phyloP scores from a whole-genome alignment of 1,284 basidiomycete species.

The Trichosporon faecale region DNA sequence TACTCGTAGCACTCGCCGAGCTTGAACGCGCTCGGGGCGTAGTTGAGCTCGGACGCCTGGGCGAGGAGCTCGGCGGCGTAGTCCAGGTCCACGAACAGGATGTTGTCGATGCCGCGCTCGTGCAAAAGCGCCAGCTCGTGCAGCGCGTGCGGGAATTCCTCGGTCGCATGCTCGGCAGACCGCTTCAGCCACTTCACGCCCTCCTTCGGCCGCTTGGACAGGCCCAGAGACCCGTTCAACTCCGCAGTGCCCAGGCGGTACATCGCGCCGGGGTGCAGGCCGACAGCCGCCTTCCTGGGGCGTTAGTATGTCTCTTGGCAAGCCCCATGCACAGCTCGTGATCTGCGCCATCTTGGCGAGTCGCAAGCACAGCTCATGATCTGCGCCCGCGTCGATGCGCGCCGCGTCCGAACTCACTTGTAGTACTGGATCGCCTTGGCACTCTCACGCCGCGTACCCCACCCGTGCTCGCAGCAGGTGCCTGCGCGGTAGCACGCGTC shows the following conservation, averaged over 20 bases:
- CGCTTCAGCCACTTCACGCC: slow-evolving; percentile 98
- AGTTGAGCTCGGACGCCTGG: slow-evolving; percentile 90
- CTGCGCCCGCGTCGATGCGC: neutral
- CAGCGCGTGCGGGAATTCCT: slow-evolving; percentile 92
- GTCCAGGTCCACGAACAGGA: slow-evolving; percentile 92
- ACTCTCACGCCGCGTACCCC: slow-evolving; percentile 90
- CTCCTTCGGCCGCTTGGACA: slow-evolving; percentile 83
- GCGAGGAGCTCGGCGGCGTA: slow-evolving; percentile 93
- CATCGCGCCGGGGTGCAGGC: slow-evolving; percentile 90
- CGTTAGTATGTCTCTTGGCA: neutral
- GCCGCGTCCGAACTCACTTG: slow-evolving; percentile 55
- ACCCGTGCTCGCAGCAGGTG: slow-evolving; percentile 97
- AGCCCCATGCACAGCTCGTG: neutral
- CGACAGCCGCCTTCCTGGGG: slow-evolving; percentile 78
- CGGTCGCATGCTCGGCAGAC: slow-evolving; percentile 87
- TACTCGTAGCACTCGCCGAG: slow-evolving; percentile 99
- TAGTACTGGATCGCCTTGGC: slow-evolving; percentile 92
- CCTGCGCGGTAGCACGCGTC: slow-evolving; percentile 94
- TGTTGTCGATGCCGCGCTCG: slow-evolving; percentile 92
- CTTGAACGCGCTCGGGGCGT: slow-evolving; percentile 92
- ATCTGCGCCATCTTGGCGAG: neutral
- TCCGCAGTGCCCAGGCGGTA: slow-evolving; percentile 95
- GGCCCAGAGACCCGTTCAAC: slow-evolving; percentile 88
- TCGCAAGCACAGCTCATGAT: neutral
- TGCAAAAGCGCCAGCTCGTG: slow-evolving; percentile 94